Percentiles rank a stretch among this genome's conserved stretches.
Conservation (phyloP, 306 rosid genomes). For the Castanea crenata region DNA sequence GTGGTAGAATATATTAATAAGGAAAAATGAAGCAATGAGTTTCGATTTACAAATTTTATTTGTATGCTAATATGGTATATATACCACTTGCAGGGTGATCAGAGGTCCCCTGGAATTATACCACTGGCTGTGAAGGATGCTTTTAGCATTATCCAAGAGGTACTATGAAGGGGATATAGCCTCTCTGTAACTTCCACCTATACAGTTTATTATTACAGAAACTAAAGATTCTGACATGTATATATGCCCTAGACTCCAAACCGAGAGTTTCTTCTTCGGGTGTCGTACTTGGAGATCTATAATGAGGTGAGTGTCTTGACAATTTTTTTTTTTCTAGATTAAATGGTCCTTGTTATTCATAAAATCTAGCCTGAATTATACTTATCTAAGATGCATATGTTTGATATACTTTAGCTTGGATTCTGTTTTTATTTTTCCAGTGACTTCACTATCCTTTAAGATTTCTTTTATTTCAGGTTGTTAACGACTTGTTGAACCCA, state of each 20-base stretch:
- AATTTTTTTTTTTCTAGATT: not conserved
- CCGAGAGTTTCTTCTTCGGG: slow-evolving; percentile 95
- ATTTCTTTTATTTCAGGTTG: slow-evolving; percentile 66
- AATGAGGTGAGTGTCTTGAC: slow-evolving; percentile 72
- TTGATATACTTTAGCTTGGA: slow-evolving; percentile 23
- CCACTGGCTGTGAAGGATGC: slow-evolving; percentile 98
- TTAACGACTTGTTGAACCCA: slow-evolving; percentile 93
- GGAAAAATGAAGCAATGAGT: slow-evolving; percentile 8
- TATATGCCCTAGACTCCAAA: slow-evolving; percentile 75
- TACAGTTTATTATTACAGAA: slow-evolving; percentile 25
- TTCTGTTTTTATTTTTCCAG: slow-evolving; percentile 19
- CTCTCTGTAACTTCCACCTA: slow-evolving; percentile 18
- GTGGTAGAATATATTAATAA: slow-evolving; percentile 7
- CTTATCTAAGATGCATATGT: slow-evolving; percentile 11
- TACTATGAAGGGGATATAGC: slow-evolving; percentile 23
- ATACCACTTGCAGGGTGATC: slow-evolving; percentile 79
- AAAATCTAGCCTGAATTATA: not conserved
- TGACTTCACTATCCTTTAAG: slow-evolving; percentile 14
- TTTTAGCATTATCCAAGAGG: slow-evolving; percentile 99
- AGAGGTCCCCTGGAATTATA: slow-evolving; percentile 97
- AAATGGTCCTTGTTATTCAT: slow-evolving; percentile 12
- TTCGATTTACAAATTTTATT: slow-evolving; percentile 20
- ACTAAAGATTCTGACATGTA: slow-evolving; percentile 22
- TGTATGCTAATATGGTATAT: slow-evolving; percentile 24
- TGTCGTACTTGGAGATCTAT: slow-evolving; percentile 95